These are phyloP conservation scores for Rhododendron kiyosumense DNA, from an alignment of 148 eudicot genomes.

Conservation along the genomic window DNA sequence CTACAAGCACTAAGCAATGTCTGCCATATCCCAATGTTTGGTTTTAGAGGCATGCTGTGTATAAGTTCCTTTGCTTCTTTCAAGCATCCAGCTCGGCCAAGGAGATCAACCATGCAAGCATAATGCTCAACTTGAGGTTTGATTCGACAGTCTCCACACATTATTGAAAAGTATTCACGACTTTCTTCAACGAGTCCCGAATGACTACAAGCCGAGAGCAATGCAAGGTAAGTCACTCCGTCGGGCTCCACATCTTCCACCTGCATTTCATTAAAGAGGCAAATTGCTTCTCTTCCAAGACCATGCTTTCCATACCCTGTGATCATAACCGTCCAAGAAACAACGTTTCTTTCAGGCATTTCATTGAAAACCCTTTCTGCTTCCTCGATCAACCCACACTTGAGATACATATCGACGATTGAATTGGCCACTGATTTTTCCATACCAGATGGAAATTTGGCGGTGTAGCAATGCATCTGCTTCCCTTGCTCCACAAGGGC, in stretches of 20 bases:
- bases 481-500: conserved; percentile 74
- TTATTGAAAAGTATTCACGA: conserved; percentile 48
- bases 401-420: conserved; percentile 69
- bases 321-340: conserved; percentile 77
- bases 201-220: conserved; percentile 86
- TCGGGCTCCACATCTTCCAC: conserved; percentile 58
- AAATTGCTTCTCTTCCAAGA: conserved; percentile 52
- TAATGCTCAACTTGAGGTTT: conserved; percentile 69
- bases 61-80: conserved; percentile 67
- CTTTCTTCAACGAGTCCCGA: conserved; percentile 69
- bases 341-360: conserved; percentile 52
- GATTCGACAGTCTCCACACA: conserved; percentile 39
- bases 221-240: conserved; percentile 65
- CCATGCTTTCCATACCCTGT: conserved; percentile 85
- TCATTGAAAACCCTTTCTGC: conserved; percentile 56
- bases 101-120: conserved; percentile 86
- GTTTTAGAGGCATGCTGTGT: conserved; percentile 35
- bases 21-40: conserved; percentile 74
- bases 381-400: conserved; percentile 67
- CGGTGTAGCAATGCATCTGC: conserved; percentile 63
- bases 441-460: conserved; percentile 48
- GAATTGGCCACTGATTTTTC: conserved; percentile 64
- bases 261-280: conserved; percentile 47
- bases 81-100: conserved; percentile 83
- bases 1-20: conserved; percentile 76